Conservation (phyloP, 352 stramenopile genomes). For the Elongisporangium prolatum region DNA sequence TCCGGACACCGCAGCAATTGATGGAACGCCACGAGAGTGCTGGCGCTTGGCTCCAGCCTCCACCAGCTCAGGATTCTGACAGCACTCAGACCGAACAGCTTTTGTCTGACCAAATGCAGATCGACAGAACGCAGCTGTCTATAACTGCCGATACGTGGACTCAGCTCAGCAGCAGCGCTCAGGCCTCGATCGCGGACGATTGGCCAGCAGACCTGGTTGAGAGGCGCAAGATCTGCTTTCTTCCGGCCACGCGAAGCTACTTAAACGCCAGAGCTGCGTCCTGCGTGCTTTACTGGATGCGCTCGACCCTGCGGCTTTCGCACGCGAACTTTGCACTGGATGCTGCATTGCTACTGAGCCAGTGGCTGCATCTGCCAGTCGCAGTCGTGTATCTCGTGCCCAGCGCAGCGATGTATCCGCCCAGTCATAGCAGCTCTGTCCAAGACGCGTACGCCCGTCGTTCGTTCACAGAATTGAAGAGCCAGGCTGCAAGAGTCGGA, state of each 20-base stretch:
- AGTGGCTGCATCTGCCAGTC: slow-evolving; percentile 37
- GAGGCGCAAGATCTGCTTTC: slow-evolving; percentile 37
- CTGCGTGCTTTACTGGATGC: slow-evolving; percentile 69
- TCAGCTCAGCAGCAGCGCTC: background rate
- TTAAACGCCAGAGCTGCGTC: slow-evolving; percentile 4
- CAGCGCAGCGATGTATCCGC: slow-evolving; percentile 42
- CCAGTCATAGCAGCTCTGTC: slow-evolving; percentile 45
- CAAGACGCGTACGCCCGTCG: slow-evolving; percentile 54
- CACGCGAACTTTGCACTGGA: slow-evolving; percentile 65
- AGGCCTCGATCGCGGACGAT: slow-evolving; percentile 22
- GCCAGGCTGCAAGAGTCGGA: slow-evolving; percentile 28
- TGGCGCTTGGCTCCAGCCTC: slow-evolving; percentile 8
- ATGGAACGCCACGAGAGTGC: slow-evolving; percentile 14
- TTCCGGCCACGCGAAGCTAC: slow-evolving; percentile 9
- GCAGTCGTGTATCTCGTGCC: slow-evolving; percentile 41
- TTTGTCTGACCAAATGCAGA: too few relatives aligned
- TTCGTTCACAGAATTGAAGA: slow-evolving; percentile 44
- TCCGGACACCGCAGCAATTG: background rate
- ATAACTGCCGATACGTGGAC: slow-evolving; percentile 9
- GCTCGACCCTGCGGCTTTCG: slow-evolving; percentile 45
- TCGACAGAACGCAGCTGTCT: slow-evolving; percentile 2
- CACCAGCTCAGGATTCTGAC: background rate
- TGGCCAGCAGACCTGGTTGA: slow-evolving; percentile 49
- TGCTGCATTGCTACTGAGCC: slow-evolving; percentile 34
- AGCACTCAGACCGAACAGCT: too few relatives aligned